Conservation (phyloP, 2,329 filamentous ascomycete species). For the Madurella mycetomatis region DNA sequence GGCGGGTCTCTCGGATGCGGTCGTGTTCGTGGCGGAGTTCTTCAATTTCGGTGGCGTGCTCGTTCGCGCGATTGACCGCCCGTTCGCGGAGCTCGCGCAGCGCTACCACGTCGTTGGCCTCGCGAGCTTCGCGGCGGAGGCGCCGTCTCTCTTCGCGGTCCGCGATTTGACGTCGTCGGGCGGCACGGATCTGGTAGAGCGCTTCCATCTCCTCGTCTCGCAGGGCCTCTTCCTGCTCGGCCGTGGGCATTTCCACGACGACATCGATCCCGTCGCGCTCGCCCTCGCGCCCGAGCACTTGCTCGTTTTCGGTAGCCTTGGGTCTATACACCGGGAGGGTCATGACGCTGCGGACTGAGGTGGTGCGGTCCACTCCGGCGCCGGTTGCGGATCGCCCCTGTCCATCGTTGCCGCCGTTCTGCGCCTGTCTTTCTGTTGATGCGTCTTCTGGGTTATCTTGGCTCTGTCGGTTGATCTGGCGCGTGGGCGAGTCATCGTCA, state of each 20-base stretch:
- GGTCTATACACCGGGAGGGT: conserved; percentile 82
- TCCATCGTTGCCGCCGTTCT: conserved; percentile 3
- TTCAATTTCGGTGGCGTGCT: conserved; percentile 53
- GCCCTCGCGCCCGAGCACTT: conserved; percentile 80
- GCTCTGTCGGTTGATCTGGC: conserved; percentile 11
- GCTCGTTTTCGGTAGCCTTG: conserved; percentile 69
- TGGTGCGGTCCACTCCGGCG: conserved; percentile 67
- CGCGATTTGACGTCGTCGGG: conserved; percentile 68
- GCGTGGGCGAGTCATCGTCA: conserved; percentile 16
- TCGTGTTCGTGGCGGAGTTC: conserved; percentile 54
- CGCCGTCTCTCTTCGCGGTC: conserved; percentile 74
- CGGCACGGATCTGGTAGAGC: conserved; percentile 80
- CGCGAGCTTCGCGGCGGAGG: conserved; percentile 66
- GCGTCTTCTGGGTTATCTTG: conserved; percentile 21
- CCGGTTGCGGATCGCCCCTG: conserved; percentile 8
- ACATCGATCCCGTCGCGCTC: conserved; percentile 89
- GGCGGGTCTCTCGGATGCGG: conserved; percentile 54
- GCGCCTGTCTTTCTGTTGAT: conserved; percentile 12
- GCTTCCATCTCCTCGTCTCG: conserved; percentile 91
- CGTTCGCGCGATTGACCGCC: conserved; percentile 42
- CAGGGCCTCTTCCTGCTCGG: conserved; percentile 70
- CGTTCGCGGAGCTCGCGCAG: conserved; percentile 63
- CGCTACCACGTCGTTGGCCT: conserved; percentile 63
- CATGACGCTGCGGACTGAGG: conserved; percentile 88
- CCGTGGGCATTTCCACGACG: conserved; percentile 78